A percentile compares a stretch with the other conserved stretches of the same genome.
Conservation (phyloP, 2,329 filamentous ascomycete species). For the Atkinsonella hypoxylon region DNA sequence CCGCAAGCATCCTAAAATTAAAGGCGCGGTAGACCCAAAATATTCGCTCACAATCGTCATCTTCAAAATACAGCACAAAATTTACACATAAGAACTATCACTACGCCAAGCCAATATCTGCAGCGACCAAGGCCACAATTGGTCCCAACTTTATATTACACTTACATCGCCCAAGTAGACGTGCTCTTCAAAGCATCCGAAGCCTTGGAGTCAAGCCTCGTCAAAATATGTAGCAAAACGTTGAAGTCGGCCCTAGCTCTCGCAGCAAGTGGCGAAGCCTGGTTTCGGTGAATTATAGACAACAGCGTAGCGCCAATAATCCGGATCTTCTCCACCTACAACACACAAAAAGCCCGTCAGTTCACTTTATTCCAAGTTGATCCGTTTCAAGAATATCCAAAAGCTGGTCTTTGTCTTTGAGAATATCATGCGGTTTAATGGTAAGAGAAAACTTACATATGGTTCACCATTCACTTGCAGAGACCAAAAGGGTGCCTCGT, state of each 20-base stretch:
- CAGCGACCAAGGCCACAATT: background rate
- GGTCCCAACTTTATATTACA: background rate
- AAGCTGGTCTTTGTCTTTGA: too few species aligned
- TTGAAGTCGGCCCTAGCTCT: slow-evolving; percentile 27
- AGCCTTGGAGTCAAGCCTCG: slow-evolving; percentile 29
- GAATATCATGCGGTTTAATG: too few species aligned
- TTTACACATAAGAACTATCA: background rate
- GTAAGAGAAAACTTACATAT: slow-evolving; percentile 17
- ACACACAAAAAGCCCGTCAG: background rate
- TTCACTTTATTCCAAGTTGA: too few species aligned
- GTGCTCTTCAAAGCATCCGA: slow-evolving; percentile 26
- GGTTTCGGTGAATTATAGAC: slow-evolving; percentile 26
- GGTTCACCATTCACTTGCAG: slow-evolving; percentile 28
- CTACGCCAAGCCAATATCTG: background rate
- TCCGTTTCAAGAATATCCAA: too few species aligned
- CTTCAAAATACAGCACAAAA: background rate
- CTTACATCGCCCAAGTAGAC: slow-evolving; percentile 10
- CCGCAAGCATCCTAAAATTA: background rate
- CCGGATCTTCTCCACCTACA: slow-evolving; percentile 27
- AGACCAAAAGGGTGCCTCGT: slow-evolving; percentile 29
- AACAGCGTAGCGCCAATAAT: slow-evolving; percentile 26
- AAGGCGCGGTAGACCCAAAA: background rate
- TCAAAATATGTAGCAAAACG: slow-evolving; percentile 27
- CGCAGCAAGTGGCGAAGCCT: slow-evolving; percentile 22
- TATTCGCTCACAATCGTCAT: background rate